Conservation (phyloP, 2,329 filamentous ascomycete genomes). For the Clarireedia paspali region DNA sequence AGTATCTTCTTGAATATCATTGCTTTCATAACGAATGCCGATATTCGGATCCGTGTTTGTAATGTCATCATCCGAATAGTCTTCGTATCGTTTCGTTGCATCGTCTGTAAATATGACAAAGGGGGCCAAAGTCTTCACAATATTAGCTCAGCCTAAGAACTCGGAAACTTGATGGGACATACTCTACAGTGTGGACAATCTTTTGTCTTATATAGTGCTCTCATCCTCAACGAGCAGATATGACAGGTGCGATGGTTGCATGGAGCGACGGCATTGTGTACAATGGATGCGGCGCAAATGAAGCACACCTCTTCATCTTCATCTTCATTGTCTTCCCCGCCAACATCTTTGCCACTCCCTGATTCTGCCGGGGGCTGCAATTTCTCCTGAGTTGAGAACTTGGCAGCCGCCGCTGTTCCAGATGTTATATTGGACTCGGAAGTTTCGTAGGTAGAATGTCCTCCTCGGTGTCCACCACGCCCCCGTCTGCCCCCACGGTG, state of each 20-base stretch:
- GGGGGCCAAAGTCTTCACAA: slow-evolving; percentile 52
- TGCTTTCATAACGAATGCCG: slow-evolving; percentile 83
- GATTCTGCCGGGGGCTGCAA: neutral
- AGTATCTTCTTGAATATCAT: slow-evolving; percentile 86
- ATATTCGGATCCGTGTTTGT: slow-evolving; percentile 74
- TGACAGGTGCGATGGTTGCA: slow-evolving; percentile 97
- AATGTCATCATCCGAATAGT: slow-evolving; percentile 69
- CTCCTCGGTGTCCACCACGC: slow-evolving; percentile 16
- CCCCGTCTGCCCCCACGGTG: slow-evolving; percentile 20
- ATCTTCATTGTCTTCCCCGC: slow-evolving; percentile 31
- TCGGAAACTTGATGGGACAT: slow-evolving; percentile 31
- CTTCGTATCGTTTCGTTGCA: slow-evolving; percentile 70
- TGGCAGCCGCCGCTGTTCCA: neutral
- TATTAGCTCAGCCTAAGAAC: slow-evolving; percentile 32
- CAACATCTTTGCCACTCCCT: neutral
- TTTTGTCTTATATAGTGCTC: slow-evolving; percentile 92
- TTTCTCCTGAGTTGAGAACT: neutral
- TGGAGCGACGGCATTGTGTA: slow-evolving; percentile 80
- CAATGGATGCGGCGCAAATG: slow-evolving; percentile 87
- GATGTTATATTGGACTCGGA: neutral
- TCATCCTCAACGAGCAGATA: slow-evolving; percentile 84
- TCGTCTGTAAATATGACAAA: slow-evolving; percentile 93
- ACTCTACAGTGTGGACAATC: slow-evolving; percentile 94
- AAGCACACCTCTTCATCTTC: slow-evolving; percentile 83
- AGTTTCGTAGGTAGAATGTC: slow-evolving; percentile 1